Evolutionary conservation across 495 filamentous ascomycete genomes (phyloP).

Genomic region (Neurospora sp.): DNA sequence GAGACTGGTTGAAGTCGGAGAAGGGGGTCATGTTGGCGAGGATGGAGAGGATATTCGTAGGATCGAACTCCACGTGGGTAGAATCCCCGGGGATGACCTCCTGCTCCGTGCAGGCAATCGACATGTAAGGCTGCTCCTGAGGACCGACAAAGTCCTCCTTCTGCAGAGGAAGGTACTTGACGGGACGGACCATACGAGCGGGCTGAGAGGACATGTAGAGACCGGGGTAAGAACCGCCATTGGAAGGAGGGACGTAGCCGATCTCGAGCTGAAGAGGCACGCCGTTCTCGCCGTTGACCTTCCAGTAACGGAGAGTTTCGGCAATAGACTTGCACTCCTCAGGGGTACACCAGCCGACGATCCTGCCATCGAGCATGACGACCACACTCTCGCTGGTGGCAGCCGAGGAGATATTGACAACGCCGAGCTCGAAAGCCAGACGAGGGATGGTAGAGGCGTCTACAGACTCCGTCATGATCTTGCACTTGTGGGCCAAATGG

Average conservation of each 20-base stretch:
- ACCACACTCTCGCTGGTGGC: conserved; percentile 71
- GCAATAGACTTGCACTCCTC: conserved; percentile 67
- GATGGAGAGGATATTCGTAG: conserved; percentile 95
- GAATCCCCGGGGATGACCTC: conserved; percentile 81
- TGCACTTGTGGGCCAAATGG: conserved; percentile 92
- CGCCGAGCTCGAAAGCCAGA: conserved; percentile 67
- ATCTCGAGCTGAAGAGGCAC: conserved; percentile 84
- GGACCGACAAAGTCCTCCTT: conserved; percentile 82
- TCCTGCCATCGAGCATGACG: conserved; percentile 79
- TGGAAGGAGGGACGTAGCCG: conserved; percentile 77
- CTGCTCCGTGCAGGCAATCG: conserved; percentile 75
- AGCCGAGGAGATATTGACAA: conserved; percentile 58
- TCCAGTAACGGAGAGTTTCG: conserved; percentile 84
- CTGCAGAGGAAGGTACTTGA: conserved; percentile 80
- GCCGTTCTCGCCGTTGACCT: conserved; percentile 79
- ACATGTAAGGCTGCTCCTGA: conserved; percentile 97
- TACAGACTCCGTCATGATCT: conserved; percentile 61
- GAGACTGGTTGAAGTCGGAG: conserved; percentile 97
- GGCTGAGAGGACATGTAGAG: conserved; percentile 84
- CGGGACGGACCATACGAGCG: conserved; percentile 79
- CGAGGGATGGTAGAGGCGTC: conserved; percentile 64
- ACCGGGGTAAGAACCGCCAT: conserved; percentile 87
- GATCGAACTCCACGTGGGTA: conserved; percentile 88
- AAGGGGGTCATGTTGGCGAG: conserved; percentile 98
- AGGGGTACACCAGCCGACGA: conserved; percentile 83